These are phyloP conservation scores for Fraxinus paxiana DNA, from an alignment of 305 asterid genomes.

Conservation along the genomic window DNA sequence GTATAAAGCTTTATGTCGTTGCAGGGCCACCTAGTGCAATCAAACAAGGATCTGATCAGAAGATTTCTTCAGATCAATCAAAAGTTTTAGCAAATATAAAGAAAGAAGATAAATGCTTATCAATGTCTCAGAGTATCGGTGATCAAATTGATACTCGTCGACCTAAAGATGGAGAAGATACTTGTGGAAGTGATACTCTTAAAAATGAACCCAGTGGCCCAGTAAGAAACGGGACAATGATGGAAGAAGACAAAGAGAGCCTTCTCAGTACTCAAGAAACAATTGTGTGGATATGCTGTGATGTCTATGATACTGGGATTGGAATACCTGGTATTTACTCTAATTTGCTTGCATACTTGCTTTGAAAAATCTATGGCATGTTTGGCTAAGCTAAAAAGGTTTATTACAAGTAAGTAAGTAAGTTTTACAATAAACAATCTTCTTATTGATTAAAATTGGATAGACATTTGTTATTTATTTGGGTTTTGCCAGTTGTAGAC, in stretches of 20 bases:
- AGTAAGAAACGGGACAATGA: slow-evolving; percentile 23
- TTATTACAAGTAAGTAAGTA: background rate
- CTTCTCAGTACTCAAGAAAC: slow-evolving; percentile 36
- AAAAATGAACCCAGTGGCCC: slow-evolving; percentile 24
- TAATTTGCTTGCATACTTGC: background rate
- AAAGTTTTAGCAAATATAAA: slow-evolving; percentile 18
- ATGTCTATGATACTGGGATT: slow-evolving; percentile 83
- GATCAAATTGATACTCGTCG: slow-evolving; percentile 19
- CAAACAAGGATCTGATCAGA: slow-evolving; percentile 35
- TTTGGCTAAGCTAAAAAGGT: background rate
- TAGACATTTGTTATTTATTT: background rate
- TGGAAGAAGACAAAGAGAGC: slow-evolving; percentile 36
- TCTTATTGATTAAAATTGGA: background rate
- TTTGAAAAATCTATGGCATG: background rate
- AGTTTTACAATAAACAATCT: background rate
- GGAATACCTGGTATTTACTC: slow-evolving; percentile 76
- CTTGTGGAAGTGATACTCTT: slow-evolving; percentile 19
- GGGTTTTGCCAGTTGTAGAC: background rate
- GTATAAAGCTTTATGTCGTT: slow-evolving; percentile 66
- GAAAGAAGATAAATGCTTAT: slow-evolving; percentile 25
- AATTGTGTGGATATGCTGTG: slow-evolving; percentile 78
- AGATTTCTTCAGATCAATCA: slow-evolving; percentile 31
- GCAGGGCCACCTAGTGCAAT: slow-evolving; percentile 34
- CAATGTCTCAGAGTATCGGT: slow-evolving; percentile 9
- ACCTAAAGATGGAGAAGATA: slow-evolving; percentile 21